Evolutionary conservation across 768 basidiomycete species (phyloP), one percentile per base, ranked within the genome.

Genomic region (Infundibulicybe gibba): DNA sequence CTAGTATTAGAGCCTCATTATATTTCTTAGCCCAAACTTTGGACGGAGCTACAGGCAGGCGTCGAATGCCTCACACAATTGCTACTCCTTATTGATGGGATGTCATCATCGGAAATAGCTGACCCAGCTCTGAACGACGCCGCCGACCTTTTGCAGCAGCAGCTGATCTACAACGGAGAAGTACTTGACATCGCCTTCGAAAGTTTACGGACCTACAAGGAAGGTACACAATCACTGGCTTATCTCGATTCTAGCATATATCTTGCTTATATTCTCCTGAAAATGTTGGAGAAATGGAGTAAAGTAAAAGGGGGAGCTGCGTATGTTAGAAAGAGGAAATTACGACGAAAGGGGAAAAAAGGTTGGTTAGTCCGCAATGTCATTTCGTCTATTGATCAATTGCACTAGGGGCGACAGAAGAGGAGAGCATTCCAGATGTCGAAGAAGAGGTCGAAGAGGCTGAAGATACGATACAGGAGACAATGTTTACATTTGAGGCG

Each of bases 161-260:
- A 97, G 62, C 72, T 99, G 19, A 87, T 97, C 58, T 98, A 97
- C 70, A 94, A 94, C 56, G 94, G 91, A 31, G 93, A 97, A 53
- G 84, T 94, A 14, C 81, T 98, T 45, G 94, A 98, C 54, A 81
- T 93, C 17, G 80, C 93, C 0, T 70, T 94, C 38, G 85, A 87
- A 19, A 85, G 88, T 45, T 64, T 98, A 41, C 73, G 79, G 41
- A 70, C 72, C 19, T 97, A 93, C 72, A 89, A 85, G 54, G 79
- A 86, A 40, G 92, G 84, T 42, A 85, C 90, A 5, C 86, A 88
- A 54, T 79, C 78, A 1, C 67, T 87, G 41, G 81, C 84, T 6
- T 97, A 92, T 68, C 81, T 98, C 44, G 89, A 94, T 60, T 80
- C 94, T 1, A 85, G 89, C 53, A 77, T 99, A 31, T 73, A 88